These are phyloP conservation scores for Suillus americanus DNA, from an alignment of 768 basidiomycete genomes.

Conservation along the genomic window DNA sequence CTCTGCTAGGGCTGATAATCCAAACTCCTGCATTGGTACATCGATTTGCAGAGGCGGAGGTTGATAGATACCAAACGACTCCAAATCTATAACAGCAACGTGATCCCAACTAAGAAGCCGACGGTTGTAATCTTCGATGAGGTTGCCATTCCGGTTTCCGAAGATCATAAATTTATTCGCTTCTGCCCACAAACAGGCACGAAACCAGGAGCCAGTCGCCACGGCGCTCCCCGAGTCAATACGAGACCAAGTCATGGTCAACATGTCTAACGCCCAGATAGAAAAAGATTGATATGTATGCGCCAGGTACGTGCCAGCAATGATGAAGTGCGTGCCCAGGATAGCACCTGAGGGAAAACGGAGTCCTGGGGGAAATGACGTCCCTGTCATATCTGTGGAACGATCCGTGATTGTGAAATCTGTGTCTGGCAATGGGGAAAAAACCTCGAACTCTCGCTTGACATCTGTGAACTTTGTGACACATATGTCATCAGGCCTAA, in stretches of 20 bases:
- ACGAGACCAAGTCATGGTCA: constrained; percentile 80
- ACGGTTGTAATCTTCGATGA: constrained; percentile 91
- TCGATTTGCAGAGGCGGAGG: constrained; percentile 69
- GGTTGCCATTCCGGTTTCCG: constrained; percentile 83
- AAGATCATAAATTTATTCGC: constrained; percentile 87
- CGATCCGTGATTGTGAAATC: constrained; percentile 81
- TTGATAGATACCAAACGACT: constrained; percentile 95
- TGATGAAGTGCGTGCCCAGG: constrained; percentile 86
- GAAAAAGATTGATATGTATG: constrained; percentile 94
- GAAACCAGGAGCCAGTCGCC: constrained; percentile 91
- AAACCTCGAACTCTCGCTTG: constrained; percentile 90
- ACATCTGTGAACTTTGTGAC: constrained; percentile 82
- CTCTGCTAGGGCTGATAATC: constrained; percentile 82
- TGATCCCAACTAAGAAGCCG: constrained; percentile 91
- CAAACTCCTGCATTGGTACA: constrained; percentile 78
- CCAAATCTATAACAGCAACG: constrained; percentile 85
- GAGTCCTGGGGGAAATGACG: constrained; percentile 87
- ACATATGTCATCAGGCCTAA: constrained; percentile 13
- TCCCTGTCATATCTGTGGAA: constrained; percentile 77
- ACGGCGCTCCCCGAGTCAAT: constrained; percentile 88
- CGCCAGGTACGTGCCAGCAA: constrained; percentile 94
- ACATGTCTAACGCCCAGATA: constrained; percentile 92
- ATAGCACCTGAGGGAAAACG: constrained; percentile 96
- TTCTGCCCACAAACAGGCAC: constrained; percentile 84
- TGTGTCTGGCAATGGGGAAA: constrained; percentile 74